Percentiles rank a stretch among this genome's conserved stretches.
These are phyloP conservation scores for Chenopodium suecicum DNA, from an alignment of 148 eudicot species.

Conservation along the genomic window DNA sequence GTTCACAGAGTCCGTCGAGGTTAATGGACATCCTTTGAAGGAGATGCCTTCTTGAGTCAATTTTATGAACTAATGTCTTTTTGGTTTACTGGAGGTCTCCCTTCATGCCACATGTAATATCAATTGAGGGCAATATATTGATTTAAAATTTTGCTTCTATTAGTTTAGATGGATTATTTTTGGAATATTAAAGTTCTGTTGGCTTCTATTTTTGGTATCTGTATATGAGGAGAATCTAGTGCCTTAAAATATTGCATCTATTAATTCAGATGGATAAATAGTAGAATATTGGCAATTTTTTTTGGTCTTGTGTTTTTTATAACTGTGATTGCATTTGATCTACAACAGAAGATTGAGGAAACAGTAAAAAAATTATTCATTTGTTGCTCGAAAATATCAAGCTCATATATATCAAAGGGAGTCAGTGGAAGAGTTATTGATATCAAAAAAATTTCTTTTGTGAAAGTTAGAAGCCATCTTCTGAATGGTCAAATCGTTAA, in stretches of 20 bases:
- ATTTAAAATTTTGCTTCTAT: background rate
- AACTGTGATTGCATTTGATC: background rate
- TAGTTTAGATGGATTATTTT: background rate
- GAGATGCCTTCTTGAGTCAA: background rate
- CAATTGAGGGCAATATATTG: background rate
- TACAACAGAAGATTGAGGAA: background rate
- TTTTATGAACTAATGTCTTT: background rate
- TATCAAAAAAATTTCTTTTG: background rate
- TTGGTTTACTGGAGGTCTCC: background rate
- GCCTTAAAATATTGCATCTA: no score
- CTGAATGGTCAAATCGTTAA: background rate
- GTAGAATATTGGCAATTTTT: background rate
- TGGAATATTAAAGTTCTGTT: background rate
- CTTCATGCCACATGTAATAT: background rate
- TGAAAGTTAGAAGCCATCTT: background rate
- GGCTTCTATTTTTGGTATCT: no score
- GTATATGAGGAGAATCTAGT: no score
- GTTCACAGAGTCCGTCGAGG: no score
- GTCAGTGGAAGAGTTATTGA: background rate
- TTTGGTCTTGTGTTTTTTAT: background rate
- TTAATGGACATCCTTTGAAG: background rate
- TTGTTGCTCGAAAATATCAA: background rate
- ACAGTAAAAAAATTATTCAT: background rate
- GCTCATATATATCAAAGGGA: background rate
- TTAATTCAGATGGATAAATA: background rate